A percentile compares a stretch with the other conserved stretches of the same genome.
Evolutionary conservation across 2,329 filamentous ascomycete species (phyloP).

Genomic region (Shiraia sp.): DNA sequence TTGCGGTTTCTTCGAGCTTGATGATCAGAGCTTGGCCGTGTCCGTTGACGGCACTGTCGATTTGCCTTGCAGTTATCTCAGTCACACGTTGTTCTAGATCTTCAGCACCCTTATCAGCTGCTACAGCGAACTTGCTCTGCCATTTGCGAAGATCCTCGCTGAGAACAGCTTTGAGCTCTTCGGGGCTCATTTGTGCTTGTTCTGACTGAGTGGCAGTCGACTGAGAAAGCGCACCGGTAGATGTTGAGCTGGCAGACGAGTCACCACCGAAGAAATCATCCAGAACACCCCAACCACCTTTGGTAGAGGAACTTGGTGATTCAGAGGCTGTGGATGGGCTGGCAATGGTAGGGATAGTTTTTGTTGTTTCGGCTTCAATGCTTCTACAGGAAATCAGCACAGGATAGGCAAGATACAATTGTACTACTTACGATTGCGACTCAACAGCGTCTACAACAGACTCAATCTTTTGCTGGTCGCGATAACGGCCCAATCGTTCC

Average conservation of each 20-base stretch:
- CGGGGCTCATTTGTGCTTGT: slow-evolving; percentile 31
- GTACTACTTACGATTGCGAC: slow-evolving; percentile 26
- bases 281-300: slow-evolving; percentile 34
- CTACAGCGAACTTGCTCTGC: slow-evolving; percentile 85
- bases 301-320: slow-evolving; percentile 23
- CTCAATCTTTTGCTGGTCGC: slow-evolving; percentile 65
- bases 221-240: slow-evolving; percentile 20
- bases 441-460: slow-evolving; percentile 61
- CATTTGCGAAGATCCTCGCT: slow-evolving; percentile 78
- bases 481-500: slow-evolving; percentile 80
- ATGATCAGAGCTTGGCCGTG: slow-evolving; percentile 69
- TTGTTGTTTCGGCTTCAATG: slow-evolving; percentile 17
- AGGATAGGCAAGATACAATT: not conserved
- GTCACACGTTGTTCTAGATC: slow-evolving; percentile 65
- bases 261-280: slow-evolving; percentile 37
- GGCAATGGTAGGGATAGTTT: slow-evolving; percentile 23
- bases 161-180: slow-evolving; percentile 63
- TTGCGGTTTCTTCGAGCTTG: slow-evolving; percentile 69
- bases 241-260: slow-evolving; percentile 18
- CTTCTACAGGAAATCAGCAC: slow-evolving; percentile 14
- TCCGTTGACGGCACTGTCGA: slow-evolving; percentile 66
- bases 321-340: slow-evolving; percentile 23
- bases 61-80: slow-evolving; percentile 74
- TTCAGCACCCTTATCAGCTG: slow-evolving; percentile 80
- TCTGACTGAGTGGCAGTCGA: slow-evolving; percentile 19